Percentiles rank a stretch among this genome's conserved stretches.
Conservation (phyloP, 2,329 filamentous ascomycete species). For the Lasiodiplodia citricola region DNA sequence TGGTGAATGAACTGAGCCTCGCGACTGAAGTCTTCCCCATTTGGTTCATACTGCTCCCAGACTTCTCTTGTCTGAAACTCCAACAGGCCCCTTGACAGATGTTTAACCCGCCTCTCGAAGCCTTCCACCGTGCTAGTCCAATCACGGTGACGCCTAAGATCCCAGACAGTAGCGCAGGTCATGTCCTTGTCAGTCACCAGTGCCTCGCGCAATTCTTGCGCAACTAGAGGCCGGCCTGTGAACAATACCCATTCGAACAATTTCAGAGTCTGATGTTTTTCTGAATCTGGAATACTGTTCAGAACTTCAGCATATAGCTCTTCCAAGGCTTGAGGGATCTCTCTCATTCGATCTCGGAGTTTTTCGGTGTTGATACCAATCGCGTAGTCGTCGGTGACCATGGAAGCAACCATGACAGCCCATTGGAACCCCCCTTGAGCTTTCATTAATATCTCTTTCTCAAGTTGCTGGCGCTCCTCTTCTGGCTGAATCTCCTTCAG, state of each 20-base stretch:
- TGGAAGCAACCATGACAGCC: neutral
- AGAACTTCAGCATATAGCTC: neutral
- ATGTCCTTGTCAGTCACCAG: conserved; percentile 29
- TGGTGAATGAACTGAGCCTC: conserved; percentile 32
- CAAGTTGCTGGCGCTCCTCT: neutral
- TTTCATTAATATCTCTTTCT: conserved; percentile 1
- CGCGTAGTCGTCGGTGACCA: neutral
- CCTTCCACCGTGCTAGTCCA: neutral
- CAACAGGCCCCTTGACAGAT: conserved; percentile 29
- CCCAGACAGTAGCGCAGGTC: neutral
- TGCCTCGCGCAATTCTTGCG: conserved; percentile 30
- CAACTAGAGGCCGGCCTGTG: conserved; percentile 12
- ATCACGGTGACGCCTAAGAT: neutral
- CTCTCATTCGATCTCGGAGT: neutral
- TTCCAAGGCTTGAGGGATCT: neutral
- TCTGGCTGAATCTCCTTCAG: neutral
- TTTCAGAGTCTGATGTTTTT: conserved; percentile 2
- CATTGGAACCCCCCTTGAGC: conserved; percentile 8
- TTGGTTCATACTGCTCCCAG: conserved; percentile 29
- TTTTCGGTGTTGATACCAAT: neutral
- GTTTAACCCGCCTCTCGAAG: conserved; percentile 29
- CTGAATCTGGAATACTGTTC: neutral
- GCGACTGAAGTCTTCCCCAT: conserved; percentile 28
- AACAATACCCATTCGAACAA: neutral
- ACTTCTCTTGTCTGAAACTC: conserved; percentile 28